phyloP scores from a whole-genome alignment of 2,329 filamentous ascomycete genomes.

The Thielaviopsis cerberus region DNA sequence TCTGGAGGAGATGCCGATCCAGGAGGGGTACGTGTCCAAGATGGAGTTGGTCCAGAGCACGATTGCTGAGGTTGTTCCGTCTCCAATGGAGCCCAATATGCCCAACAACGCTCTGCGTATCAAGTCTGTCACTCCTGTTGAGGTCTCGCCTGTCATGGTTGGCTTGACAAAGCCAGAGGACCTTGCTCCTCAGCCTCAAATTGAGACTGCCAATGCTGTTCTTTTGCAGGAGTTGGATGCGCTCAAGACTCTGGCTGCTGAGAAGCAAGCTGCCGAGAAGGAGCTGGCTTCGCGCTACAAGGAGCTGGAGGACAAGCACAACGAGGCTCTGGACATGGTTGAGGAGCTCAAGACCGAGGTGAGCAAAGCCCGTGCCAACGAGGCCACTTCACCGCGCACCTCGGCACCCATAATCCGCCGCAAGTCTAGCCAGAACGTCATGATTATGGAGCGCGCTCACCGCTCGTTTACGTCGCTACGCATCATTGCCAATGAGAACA shows the following conservation, averaged over 20 bases:
- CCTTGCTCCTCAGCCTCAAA: background rate
- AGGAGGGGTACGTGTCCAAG: background rate
- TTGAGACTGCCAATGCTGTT: slow-evolving; percentile 20
- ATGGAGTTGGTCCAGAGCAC: slow-evolving; percentile 7
- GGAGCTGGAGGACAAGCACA: slow-evolving; percentile 67
- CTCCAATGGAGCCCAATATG: background rate
- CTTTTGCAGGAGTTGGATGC: slow-evolving; percentile 49
- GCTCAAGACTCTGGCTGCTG: slow-evolving; percentile 49
- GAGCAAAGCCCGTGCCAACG: slow-evolving; percentile 49
- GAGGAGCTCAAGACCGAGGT: slow-evolving; percentile 82
- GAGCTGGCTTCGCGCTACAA: slow-evolving; percentile 61
- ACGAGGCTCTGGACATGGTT: slow-evolving; percentile 64
- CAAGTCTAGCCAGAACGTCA: slow-evolving; percentile 79
- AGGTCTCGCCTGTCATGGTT: background rate
- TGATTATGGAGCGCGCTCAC: slow-evolving; percentile 77
- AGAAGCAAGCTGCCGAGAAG: slow-evolving; percentile 59
- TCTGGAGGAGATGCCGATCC: background rate
- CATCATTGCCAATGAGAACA: slow-evolving; percentile 72
- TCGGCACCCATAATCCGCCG: slow-evolving; percentile 68
- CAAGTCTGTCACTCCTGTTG: slow-evolving; percentile 5
- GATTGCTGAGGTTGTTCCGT: slow-evolving; percentile 8
- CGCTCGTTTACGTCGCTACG: slow-evolving; percentile 77
- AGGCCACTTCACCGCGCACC: slow-evolving; percentile 42
- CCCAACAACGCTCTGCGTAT: background rate
- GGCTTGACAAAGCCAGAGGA: slow-evolving; percentile 1